phyloP scores from a whole-genome alignment of 257 asterid genomes.

The Perilla frutescens region DNA sequence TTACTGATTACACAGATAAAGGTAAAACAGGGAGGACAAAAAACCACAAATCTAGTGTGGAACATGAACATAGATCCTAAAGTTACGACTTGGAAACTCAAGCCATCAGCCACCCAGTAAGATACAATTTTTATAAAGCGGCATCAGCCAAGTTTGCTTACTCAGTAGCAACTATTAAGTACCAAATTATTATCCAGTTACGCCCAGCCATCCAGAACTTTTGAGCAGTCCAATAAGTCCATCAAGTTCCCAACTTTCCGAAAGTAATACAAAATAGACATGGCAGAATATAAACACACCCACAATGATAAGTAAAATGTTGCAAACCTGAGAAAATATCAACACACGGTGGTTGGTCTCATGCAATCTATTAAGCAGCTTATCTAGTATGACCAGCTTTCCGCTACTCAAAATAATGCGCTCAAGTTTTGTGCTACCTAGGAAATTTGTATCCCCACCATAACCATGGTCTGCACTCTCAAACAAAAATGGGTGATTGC shows the following conservation, averaged over 20 bases:
- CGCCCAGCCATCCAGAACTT: neutral
- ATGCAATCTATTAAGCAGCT: constrained; percentile 84
- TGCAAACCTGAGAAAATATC: constrained; percentile 96
- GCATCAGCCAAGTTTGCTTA: constrained; percentile 15
- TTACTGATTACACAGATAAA: neutral
- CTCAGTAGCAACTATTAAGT: neutral
- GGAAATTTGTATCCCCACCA: constrained; percentile 87
- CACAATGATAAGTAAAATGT: constrained; percentile 4
- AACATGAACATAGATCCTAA: constrained; percentile 12
- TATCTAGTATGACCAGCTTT: constrained; percentile 92
- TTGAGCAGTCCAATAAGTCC: too few relatives aligned
- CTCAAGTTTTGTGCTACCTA: constrained; percentile 89
- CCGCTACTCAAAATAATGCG: constrained; percentile 94
- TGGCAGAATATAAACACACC: constrained; percentile 16
- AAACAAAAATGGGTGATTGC: constrained; percentile 98
- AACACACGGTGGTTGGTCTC: constrained; percentile 94
- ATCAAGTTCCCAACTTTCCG: constrained; percentile 5
- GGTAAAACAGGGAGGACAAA: neutral
- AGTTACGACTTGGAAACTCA: constrained; percentile 2
- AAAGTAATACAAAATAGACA: constrained; percentile 18
- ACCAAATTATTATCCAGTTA: constrained; percentile 15
- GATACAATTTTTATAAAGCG: neutral
- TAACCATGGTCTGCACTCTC: constrained; percentile 99
- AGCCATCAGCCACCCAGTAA: constrained; percentile 5
- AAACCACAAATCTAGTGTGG: neutral